Conservation (phyloP, 129 eudicot species). For the Cynara cardunculus region DNA sequence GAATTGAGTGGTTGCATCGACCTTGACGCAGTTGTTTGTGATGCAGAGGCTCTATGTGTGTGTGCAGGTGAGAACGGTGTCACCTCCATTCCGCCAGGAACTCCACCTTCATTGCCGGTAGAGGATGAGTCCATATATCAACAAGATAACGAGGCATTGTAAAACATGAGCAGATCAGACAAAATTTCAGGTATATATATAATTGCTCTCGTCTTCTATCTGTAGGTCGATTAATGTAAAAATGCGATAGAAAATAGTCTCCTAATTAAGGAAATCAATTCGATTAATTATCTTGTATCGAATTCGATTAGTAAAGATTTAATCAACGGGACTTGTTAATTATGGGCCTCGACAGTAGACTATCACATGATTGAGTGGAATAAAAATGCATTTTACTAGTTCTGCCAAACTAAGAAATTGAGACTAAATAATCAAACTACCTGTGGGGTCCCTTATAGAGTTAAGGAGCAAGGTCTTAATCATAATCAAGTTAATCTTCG, state of each 20-base stretch:
- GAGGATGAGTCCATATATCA: conserved; percentile 43
- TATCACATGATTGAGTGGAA: no score
- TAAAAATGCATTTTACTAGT: no score
- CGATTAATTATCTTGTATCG: neutral
- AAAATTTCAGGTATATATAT: neutral
- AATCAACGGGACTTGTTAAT: neutral
- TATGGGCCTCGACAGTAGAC: neutral
- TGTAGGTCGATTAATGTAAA: neutral
- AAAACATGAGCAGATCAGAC: neutral
- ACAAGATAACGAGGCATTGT: conserved; percentile 55
- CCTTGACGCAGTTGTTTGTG: conserved; percentile 54
- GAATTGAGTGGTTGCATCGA: conserved; percentile 62
- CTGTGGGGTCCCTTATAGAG: no score
- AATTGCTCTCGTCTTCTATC: neutral
- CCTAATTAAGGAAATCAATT: neutral
- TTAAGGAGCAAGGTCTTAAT: no score
- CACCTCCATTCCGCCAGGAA: conserved; percentile 80
- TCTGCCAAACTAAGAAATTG: no score
- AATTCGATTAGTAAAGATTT: neutral
- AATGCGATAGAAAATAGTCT: neutral
- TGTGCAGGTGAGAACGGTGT: conserved; percentile 79
- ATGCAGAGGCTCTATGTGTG: conserved; percentile 74
- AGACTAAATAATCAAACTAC: no score
- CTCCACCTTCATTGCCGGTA: conserved; percentile 69
- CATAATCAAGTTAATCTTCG: no score